These are phyloP conservation scores for Nannochloris sp. DNA, from an alignment of 139 green algal genomes.

Conservation along the genomic window DNA sequence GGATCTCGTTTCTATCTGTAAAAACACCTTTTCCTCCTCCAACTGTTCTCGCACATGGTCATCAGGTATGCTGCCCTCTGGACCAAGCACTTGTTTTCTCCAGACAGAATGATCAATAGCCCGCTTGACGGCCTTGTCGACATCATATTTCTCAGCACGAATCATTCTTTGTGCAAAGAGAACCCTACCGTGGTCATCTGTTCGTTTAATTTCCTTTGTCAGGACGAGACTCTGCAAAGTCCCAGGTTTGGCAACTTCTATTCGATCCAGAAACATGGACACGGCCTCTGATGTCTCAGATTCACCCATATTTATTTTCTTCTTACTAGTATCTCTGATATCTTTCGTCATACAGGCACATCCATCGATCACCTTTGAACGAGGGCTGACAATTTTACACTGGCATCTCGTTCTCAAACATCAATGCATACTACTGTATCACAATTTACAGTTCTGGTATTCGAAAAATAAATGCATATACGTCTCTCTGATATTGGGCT, in stretches of 20 bases:
- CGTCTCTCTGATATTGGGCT: too few relatives aligned
- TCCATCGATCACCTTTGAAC: too few relatives aligned
- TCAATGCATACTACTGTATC: too few relatives aligned
- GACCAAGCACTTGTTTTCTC: not conserved
- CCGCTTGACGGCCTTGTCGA: not conserved
- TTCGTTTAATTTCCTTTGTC: not conserved
- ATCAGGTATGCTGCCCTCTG: not conserved
- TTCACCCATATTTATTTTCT: too few relatives aligned
- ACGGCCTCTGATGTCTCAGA: not conserved
- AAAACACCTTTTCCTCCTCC: conserved; percentile 1
- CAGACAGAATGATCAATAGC: not conserved
- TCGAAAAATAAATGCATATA: too few relatives aligned
- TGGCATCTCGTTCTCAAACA: too few relatives aligned
- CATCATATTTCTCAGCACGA: conserved; percentile 1
- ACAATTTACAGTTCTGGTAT: too few relatives aligned
- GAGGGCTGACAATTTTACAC: too few relatives aligned
- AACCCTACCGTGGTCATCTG: not conserved
- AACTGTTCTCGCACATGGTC: conserved; percentile 9
- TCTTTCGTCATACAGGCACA: too few relatives aligned
- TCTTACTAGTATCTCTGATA: too few relatives aligned
- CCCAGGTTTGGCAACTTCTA: not conserved
- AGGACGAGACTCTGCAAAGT: not conserved
- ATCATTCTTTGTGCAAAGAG: not conserved
- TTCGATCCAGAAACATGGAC: not conserved
- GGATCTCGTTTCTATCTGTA: conserved; percentile 6